A percentile compares a stretch with the other conserved stretches of the same genome.
Evolutionary conservation across 148 eudicot genomes (phyloP).

Genomic region (Diospyros kaki): DNA sequence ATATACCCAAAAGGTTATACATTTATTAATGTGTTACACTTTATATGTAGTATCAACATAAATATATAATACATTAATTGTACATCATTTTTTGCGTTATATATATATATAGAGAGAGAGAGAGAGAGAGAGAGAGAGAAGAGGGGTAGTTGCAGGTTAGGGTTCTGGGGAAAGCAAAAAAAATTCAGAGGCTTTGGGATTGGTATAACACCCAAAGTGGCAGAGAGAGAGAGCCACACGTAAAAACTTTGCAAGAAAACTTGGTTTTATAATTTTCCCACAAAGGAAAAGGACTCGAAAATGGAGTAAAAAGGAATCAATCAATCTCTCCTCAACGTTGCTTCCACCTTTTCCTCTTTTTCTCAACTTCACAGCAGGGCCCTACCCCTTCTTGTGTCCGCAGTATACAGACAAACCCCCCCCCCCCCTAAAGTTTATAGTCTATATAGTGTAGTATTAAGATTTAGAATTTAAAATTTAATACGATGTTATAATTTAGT

Average conservation of each 20-base stretch:
- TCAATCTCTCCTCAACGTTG: not conserved
- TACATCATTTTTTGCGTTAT: too few species aligned
- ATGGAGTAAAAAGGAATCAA: not conserved
- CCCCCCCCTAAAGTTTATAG: too few species aligned
- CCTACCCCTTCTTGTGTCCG: not conserved
- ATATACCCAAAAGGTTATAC: too few species aligned
- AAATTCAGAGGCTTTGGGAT: not conserved
- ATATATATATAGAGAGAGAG: too few species aligned
- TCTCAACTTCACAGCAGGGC: conserved; percentile 5
- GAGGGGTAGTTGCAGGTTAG: too few species aligned
- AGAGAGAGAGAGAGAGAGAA: too few species aligned
- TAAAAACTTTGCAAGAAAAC: not conserved
- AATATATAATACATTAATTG: too few species aligned
- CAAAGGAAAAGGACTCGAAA: not conserved
- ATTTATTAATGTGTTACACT: too few species aligned
- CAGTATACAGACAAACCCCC: not conserved
- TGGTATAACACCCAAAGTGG: not conserved
- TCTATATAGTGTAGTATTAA: too few species aligned
- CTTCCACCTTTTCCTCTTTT: not conserved
- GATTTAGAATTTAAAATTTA: too few species aligned
- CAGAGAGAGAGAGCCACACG: not conserved
- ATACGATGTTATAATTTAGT: too few species aligned
- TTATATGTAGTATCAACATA: too few species aligned
- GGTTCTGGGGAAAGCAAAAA: not conserved
- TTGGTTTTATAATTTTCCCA: not conserved